Conservation (phyloP, 2,329 filamentous ascomycete species). For the Diaporthe capsici region DNA sequence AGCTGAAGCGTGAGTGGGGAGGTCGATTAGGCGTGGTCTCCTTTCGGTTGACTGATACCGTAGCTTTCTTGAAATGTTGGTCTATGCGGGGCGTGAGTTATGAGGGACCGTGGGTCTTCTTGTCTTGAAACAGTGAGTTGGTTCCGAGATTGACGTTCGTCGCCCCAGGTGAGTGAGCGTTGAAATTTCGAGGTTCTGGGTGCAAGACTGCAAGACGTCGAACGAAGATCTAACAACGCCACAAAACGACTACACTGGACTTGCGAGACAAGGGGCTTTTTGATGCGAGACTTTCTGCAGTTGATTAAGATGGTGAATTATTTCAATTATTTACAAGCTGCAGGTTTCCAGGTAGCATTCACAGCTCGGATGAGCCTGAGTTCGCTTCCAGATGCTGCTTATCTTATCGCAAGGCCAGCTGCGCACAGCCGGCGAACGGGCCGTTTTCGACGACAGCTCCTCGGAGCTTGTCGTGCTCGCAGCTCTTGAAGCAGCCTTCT, state of each 20-base stretch:
- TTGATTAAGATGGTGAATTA: neutral
- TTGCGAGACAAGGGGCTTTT: neutral
- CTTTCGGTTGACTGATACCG: too few species aligned
- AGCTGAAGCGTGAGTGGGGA: neutral
- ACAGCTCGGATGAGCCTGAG: neutral
- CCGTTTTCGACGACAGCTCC: conserved; percentile 30
- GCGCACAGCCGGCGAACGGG: conserved; percentile 30
- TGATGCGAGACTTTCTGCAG: neutral
- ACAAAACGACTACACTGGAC: neutral
- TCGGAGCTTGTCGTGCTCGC: neutral
- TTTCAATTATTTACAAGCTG: neutral
- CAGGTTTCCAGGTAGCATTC: neutral
- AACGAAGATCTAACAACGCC: neutral
- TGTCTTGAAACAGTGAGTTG: neutral
- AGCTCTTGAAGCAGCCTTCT: neutral
- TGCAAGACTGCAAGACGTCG: neutral
- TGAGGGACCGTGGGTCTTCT: neutral
- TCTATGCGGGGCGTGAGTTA: neutral
- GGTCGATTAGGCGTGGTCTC: too few species aligned
- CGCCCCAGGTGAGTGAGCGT: neutral
- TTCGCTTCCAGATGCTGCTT: conserved; percentile 17
- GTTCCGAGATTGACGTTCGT: neutral
- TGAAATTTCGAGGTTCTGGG: conserved; percentile 35
- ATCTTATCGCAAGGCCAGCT: conserved; percentile 40
- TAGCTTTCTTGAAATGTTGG: neutral